Base-by-base conservation (phyloP, 2,329 filamentous ascomycete species). In the Graphium sp. region DNA sequence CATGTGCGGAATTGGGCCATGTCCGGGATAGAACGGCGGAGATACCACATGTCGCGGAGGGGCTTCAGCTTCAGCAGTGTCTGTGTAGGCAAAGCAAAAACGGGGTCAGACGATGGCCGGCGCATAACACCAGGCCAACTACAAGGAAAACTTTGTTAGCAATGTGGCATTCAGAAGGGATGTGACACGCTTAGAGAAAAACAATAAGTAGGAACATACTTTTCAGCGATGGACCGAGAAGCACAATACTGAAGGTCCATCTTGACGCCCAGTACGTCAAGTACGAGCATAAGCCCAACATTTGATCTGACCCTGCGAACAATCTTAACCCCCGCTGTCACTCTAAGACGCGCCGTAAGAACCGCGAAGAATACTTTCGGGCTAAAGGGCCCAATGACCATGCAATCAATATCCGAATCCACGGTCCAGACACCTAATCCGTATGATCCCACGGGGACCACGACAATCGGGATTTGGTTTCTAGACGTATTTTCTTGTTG, bases 191-290 rank as follows among this genome's bases (percentile, higher is more conserved):
- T 14, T n/a, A 21, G 5, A 18, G 6, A n/a, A 25, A 13, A 15
- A 19, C 4, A 33, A 13, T 10, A 17, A 5, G 27, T 9, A 18
- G 16, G 11, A 6, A 24, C 37, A 36, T 37, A 53, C 51, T 53
- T 57, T 42, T 71, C 58, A 3, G 66, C 56, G 24, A 78, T 50
- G 18, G 52, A 50, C 3, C 58, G 50, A 2, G 73, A 66, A 5
- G 68, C 59, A 36, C 71, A 77, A 42, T 80, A 80, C 34, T 77
- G 73, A 27, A 81, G 48, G 41, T 78, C 69, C 39, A 75, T 56
- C 35, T 58, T 68, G 38, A 77, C 51, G 7, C 57, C 62, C 4
- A 49, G 43, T n/a, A 76, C 52, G 23, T 64, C 60, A 5, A 79
- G 48, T 38, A 78, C 70, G 5, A 79, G 53, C 66, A 75, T 76